Percentiles rank a stretch among this genome's conserved stretches.
Conservation (phyloP, 164 flowering plant genomes). For the Piper longum region DNA sequence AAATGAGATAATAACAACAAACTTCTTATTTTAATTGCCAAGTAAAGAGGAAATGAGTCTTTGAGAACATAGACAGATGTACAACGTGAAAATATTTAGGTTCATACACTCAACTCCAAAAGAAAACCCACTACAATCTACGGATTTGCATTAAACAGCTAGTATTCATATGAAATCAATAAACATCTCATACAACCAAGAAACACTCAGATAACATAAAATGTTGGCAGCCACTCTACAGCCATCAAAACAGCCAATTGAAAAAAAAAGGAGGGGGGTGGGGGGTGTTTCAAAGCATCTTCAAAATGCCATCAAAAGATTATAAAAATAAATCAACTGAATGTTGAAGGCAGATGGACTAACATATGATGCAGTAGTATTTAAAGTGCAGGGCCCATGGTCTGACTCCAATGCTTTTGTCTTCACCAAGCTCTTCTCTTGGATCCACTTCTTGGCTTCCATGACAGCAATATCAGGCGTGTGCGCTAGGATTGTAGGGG, state of each 20-base stretch:
- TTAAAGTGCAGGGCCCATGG: slow-evolving; percentile 17
- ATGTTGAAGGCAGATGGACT: slow-evolving; percentile 15
- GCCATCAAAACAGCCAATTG: not conserved
- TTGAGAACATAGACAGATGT: too few species aligned
- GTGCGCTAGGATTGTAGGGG: slow-evolving; percentile 7
- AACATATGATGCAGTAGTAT: slow-evolving; percentile 24
- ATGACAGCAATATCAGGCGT: slow-evolving; percentile 15
- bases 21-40: too few species aligned
- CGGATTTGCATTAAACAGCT: not conserved
- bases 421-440: slow-evolving; percentile 47
- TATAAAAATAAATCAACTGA: not conserved
- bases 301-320: not conserved
- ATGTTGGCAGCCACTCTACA: not conserved
- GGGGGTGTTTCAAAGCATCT: not conserved
- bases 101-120: not conserved
- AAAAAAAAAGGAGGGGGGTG: not conserved
- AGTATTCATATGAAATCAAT: not conserved
- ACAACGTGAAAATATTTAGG: too few species aligned
- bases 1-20: too few species aligned
- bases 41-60: too few species aligned
- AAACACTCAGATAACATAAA: too few species aligned
- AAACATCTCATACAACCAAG: not conserved
- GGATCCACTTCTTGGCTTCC: slow-evolving; percentile 70
- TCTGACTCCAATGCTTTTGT: slow-evolving; percentile 24
- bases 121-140: not conserved